Evolutionary conservation across 2,329 filamentous ascomycete species (phyloP).

Genomic region (Pseudocercospora crystallina): DNA sequence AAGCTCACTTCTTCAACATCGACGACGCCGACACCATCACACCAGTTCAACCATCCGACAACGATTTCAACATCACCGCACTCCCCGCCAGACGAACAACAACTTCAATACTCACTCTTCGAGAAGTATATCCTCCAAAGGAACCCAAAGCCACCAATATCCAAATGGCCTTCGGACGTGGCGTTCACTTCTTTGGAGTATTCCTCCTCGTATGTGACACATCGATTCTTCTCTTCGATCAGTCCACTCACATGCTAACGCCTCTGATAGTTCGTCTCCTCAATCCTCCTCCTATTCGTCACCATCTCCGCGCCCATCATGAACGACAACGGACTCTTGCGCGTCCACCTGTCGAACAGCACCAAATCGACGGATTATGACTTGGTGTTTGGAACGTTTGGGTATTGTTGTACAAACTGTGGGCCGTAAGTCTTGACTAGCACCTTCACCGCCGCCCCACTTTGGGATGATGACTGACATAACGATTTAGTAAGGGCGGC

Average conservation of each 20-base stretch:
- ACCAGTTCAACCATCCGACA: too few species aligned
- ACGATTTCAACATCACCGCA: too few species aligned
- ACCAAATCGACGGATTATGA: conserved; percentile 34
- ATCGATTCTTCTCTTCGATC: too few species aligned
- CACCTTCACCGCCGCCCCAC: not conserved
- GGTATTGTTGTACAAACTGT: conserved; percentile 51
- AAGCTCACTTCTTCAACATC: too few species aligned
- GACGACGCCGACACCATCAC: too few species aligned
- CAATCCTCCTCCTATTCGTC: conserved; percentile 58
- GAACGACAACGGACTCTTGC: conserved; percentile 55
- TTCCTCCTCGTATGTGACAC: conserved; percentile 3
- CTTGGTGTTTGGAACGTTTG: conserved; percentile 61
- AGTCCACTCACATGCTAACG: not conserved
- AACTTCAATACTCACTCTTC: too few species aligned
- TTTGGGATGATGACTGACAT: not conserved
- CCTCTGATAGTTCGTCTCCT: conserved; percentile 43
- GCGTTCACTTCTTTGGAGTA: conserved; percentile 12
- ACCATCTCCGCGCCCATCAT: conserved; percentile 61
- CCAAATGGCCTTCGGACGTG: too few species aligned
- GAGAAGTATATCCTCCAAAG: too few species aligned
- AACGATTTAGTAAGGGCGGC: not conserved
- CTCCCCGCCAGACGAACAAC: too few species aligned
- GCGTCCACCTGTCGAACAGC: conserved; percentile 47
- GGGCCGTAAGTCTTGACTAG: conserved; percentile 25
- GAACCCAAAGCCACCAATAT: too few species aligned